Base-by-base conservation (phyloP, 2,329 filamentous ascomycete species). In the Didymella lethalis region DNA sequence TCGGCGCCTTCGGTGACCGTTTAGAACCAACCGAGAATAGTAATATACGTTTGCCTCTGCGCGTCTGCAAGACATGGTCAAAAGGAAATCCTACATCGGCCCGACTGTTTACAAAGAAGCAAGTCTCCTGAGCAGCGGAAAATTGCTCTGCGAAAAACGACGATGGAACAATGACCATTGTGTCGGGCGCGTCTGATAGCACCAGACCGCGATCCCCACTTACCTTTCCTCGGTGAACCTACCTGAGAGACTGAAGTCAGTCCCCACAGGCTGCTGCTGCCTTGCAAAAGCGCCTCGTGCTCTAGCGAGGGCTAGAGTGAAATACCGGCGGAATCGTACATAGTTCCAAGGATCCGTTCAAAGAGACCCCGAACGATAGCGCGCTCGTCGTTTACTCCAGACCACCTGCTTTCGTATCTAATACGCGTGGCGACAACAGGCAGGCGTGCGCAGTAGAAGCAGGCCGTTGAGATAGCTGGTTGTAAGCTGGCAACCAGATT, bases 401-500 rank as follows among this genome's bases (percentile, higher is more conserved):
- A 50, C 20, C 36, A 18, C 18, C 48, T 48, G 14, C 40, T 31
- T 38, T 47, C 8, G 26, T 32, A n/a, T 18, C 41, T 28, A 16
- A 20, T 20, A 41, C 36, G 50, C 32, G 40, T 41, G 28, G 43
- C 48, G 32, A 50, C 41, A 28, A 56, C 48, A 47, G 55, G 53
- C 50, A 59, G 52, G 45, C 53, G 50, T 38, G 25, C 38, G 50
- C 59, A 54, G 50, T 49, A 48, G 54, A 48, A 58, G 57, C 57
- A 62, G 53, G 62, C 61, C 54, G 59, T 68, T 64, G 52, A 62
- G 64, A 70, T 55, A 52, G 51, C 65, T 57, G 54, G 68, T 57
- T 57, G 63, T 59, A 59, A 59, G 56, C 54, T 61, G 40, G 50
- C 25, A 54, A 51, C 54, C 57, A 54, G 51, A 60, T 59, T 58